Evolutionary conservation across 805 yeast genomes (phyloP).

Genomic region (Candida jianshihensis): DNA sequence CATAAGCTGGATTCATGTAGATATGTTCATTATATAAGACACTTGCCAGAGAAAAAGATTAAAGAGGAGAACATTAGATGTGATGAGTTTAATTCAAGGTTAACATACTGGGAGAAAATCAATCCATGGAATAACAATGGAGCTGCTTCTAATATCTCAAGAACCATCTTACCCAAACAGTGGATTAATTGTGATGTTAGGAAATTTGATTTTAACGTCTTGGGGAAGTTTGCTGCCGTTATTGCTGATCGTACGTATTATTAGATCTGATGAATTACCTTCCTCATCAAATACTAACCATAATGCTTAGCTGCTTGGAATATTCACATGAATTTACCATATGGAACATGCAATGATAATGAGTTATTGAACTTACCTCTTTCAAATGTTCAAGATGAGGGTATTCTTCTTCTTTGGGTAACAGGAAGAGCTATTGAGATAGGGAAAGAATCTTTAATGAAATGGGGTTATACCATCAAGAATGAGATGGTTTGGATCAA

Average conservation of each 20-base stretch:
- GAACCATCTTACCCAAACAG: slow-evolving; percentile 50
- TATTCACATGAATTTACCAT: slow-evolving; percentile 81
- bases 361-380: slow-evolving; percentile 66
- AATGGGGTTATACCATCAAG: slow-evolving; percentile 76
- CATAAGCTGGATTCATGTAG: slow-evolving; percentile 78
- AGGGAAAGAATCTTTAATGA: slow-evolving; percentile 67
- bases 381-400: slow-evolving; percentile 71
- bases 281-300: background rate
- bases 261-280: no score
- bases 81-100: slow-evolving; percentile 16
- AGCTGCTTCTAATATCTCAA: slow-evolving; percentile 26
- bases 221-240: slow-evolving; percentile 79
- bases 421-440: slow-evolving; percentile 90
- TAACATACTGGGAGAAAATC: slow-evolving; percentile 16
- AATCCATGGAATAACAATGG: slow-evolving; percentile 29
- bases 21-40: slow-evolving; percentile 66
- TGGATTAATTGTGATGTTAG: slow-evolving; percentile 86
- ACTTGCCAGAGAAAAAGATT: slow-evolving; percentile 28
- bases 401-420: slow-evolving; percentile 83
- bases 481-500: slow-evolving; percentile 91
- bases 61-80: slow-evolving; percentile 14
- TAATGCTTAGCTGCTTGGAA: slow-evolving; percentile 70
- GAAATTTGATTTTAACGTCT: slow-evolving; percentile 54
- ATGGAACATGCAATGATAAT: slow-evolving; percentile 70
- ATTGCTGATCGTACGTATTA: slow-evolving; percentile 60